phyloP scores from a whole-genome alignment of 257 asterid species.

The Plectranthus barbatus region DNA sequence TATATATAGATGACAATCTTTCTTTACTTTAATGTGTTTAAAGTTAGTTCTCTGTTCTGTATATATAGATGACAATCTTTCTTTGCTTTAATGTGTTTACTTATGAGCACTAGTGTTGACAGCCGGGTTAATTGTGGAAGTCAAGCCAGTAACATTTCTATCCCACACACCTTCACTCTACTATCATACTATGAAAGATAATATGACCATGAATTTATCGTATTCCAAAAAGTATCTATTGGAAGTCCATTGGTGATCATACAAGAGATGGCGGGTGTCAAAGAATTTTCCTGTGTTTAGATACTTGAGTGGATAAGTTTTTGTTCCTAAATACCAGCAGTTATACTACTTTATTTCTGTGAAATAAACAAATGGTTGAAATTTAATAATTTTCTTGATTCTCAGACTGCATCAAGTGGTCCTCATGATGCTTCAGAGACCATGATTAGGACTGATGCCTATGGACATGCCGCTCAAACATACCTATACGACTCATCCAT shows the following conservation, averaged over 20 bases:
- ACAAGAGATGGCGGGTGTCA: background rate
- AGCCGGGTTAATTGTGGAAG: background rate
- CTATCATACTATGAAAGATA: background rate
- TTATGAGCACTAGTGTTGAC: background rate
- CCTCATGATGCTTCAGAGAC: constrained; percentile 36
- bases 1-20: background rate
- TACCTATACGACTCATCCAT: constrained; percentile 23
- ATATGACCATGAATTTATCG: background rate
- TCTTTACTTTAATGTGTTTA: constrained; percentile 15
- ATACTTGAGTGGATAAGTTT: background rate
- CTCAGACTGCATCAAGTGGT: constrained; percentile 38
- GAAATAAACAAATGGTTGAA: constrained; percentile 13
- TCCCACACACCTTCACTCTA: background rate
- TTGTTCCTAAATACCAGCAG: background rate
- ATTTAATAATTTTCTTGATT: constrained; percentile 10
- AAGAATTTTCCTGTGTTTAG: background rate
- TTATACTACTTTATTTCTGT: background rate
- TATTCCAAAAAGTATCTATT: background rate
- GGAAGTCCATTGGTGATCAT: background rate
- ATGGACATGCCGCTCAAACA: constrained; percentile 31
- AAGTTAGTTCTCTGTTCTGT: constrained; percentile 46
- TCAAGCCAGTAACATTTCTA: background rate
- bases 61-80: background rate
- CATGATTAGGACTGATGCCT: constrained; percentile 30
- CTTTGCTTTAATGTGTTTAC: background rate